Conservation (phyloP, 805 yeast species). For the Metschnikowia gruessii region DNA sequence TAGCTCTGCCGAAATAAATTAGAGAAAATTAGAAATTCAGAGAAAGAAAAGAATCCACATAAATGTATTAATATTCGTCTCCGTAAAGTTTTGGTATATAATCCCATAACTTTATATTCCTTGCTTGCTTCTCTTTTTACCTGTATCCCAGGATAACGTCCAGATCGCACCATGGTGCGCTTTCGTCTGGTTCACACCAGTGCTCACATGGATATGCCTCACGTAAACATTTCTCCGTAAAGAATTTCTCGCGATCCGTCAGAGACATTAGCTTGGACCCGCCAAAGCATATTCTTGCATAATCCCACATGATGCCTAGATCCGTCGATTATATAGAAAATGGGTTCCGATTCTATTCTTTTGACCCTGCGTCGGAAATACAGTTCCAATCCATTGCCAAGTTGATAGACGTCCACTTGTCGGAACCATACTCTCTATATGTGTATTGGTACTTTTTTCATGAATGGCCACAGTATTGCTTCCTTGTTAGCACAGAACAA, state of each 20-base stretch:
- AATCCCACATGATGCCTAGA: background rate
- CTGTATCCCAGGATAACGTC: background rate
- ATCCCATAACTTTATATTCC: no score
- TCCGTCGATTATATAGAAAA: constrained; percentile 8
- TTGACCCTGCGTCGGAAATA: constrained; percentile 13
- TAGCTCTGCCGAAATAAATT: no score
- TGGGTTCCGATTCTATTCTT: constrained; percentile 19
- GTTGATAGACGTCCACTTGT: constrained; percentile 68
- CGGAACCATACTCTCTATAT: constrained; percentile 92
- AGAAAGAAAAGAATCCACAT: no score
- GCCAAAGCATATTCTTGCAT: background rate
- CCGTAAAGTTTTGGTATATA: no score
- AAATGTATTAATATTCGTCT: no score
- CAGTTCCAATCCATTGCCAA: constrained; percentile 51
- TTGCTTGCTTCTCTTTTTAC: no score
- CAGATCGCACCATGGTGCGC: background rate
- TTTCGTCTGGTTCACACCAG: background rate
- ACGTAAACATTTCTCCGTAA: background rate
- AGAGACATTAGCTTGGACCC: no score
- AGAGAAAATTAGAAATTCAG: no score
- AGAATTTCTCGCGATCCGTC: background rate
- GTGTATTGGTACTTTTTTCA: constrained; percentile 88
- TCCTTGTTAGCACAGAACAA: constrained; percentile 48
- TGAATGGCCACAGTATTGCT: constrained; percentile 86
- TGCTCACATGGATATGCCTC: background rate